phyloP scores from a whole-genome alignment of 352 stramenopile genomes.

The Pythium oligandrum region DNA sequence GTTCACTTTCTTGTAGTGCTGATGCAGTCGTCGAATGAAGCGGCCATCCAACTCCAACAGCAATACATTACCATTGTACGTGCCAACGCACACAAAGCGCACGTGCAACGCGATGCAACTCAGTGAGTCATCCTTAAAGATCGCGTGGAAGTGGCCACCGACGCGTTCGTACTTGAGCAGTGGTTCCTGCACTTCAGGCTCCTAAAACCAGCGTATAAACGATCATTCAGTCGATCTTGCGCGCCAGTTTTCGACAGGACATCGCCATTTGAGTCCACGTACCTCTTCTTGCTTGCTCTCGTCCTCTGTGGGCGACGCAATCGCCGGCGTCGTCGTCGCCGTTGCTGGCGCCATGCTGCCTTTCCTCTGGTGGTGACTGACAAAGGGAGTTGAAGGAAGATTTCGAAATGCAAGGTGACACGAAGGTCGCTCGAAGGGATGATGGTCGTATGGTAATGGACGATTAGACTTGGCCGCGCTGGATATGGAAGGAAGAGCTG shows the following conservation, averaged over 20 bases:
- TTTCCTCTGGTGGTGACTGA: not conserved
- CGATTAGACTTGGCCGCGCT: too few relatives aligned
- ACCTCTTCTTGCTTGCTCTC: not conserved
- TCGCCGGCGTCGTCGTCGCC: slow-evolving; percentile 1
- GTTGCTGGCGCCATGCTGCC: not conserved
- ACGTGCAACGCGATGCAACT: slow-evolving; percentile 79
- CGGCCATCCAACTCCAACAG: slow-evolving; percentile 69
- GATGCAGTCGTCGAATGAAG: slow-evolving; percentile 77
- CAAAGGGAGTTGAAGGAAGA: slow-evolving; percentile 6
- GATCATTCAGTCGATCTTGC: not conserved
- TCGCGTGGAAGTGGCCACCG: slow-evolving; percentile 78
- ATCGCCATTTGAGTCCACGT: too few relatives aligned
- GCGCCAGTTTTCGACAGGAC: too few relatives aligned
- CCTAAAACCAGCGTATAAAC: slow-evolving; percentile 6
- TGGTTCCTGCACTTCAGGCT: slow-evolving; percentile 36
- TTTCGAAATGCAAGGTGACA: slow-evolving; percentile 1
- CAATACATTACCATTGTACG: slow-evolving; percentile 77
- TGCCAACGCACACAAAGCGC: slow-evolving; percentile 72
- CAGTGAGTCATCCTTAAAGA: slow-evolving; percentile 85
- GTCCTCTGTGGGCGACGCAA: not conserved
- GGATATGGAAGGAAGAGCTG: too few relatives aligned
- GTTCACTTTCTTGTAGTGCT: slow-evolving; percentile 88
- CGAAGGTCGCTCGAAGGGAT: slow-evolving; percentile 8
- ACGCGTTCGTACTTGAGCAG: slow-evolving; percentile 86
- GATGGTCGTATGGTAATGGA: not conserved